A percentile compares a stretch with the other conserved stretches of the same genome.
phyloP scores from a whole-genome alignment of 352 stramenopile genomes.

The Phytophthora cajani region DNA sequence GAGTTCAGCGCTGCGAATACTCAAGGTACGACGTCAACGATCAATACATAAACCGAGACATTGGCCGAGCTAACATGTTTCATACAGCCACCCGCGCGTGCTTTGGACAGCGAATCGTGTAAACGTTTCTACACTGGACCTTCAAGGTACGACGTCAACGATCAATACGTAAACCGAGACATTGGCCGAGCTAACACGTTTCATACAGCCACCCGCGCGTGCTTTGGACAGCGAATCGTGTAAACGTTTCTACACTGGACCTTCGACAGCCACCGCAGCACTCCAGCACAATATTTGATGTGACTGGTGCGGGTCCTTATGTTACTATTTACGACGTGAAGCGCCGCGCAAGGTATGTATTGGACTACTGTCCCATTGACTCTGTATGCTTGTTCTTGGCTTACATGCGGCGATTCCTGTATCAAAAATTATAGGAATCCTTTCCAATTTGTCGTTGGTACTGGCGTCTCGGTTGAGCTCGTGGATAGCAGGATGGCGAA shows the following conservation, averaged over 20 bases:
- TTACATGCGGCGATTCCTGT: neutral
- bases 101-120: slow-evolving; percentile 64
- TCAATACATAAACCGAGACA: neutral
- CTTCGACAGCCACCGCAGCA: slow-evolving; percentile 45
- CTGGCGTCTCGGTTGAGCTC: slow-evolving; percentile 69
- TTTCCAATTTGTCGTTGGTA: slow-evolving; percentile 78
- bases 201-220: slow-evolving; percentile 69
- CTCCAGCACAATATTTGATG: slow-evolving; percentile 59
- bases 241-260: slow-evolving; percentile 55
- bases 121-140: slow-evolving; percentile 53
- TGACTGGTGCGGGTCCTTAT: slow-evolving; percentile 40
- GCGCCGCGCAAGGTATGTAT: slow-evolving; percentile 56
- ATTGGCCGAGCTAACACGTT: neutral
- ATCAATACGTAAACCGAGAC: neutral
- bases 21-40: slow-evolving; percentile 49
- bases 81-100: slow-evolving; percentile 69
- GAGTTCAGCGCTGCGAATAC: slow-evolving; percentile 73
- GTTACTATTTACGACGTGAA: slow-evolving; percentile 73
- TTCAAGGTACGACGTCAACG: slow-evolving; percentile 28
- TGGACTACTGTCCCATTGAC: neutral
- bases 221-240: slow-evolving; percentile 62
- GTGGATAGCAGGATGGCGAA: slow-evolving; percentile 71
- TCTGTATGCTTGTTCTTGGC: neutral
- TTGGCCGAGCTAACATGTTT: neutral
- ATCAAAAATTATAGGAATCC: slow-evolving; percentile 44